These are phyloP conservation scores for Monosporascus sp. DNA, from an alignment of 2,329 filamentous ascomycete genomes.

Conservation along the genomic window DNA sequence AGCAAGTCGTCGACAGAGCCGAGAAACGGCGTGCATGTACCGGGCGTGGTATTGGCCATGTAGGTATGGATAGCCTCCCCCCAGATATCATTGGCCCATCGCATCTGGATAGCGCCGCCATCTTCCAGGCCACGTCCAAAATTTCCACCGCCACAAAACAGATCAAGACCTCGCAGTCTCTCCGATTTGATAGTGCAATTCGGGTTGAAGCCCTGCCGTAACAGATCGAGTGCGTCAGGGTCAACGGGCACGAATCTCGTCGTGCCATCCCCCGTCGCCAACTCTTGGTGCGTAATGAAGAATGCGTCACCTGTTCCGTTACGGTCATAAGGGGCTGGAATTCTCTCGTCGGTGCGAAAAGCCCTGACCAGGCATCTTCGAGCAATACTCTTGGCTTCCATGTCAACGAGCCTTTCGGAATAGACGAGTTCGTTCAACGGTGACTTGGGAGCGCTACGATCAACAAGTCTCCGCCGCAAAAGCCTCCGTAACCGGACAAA, in stretches of 20 bases:
- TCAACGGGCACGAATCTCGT: constrained; percentile 30
- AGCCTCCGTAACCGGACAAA: constrained; percentile 47
- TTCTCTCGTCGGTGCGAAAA: constrained; percentile 36
- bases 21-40: constrained; percentile 49
- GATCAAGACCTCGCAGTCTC: constrained; percentile 57
- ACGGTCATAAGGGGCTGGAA: constrained; percentile 61
- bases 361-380: constrained; percentile 56
- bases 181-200: constrained; percentile 12
- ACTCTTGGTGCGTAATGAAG: constrained; percentile 47
- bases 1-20: constrained; percentile 71
- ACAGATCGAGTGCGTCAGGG: constrained; percentile 16
- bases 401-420: constrained; percentile 20
- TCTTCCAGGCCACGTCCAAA: constrained; percentile 74
- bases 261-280: constrained; percentile 15
- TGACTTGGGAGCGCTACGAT: constrained; percentile 23
- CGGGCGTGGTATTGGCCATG: constrained; percentile 54
- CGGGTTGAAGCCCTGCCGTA: constrained; percentile 55
- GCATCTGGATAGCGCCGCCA: constrained; percentile 58
- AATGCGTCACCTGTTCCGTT: constrained; percentile 63
- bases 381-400: constrained; percentile 38
- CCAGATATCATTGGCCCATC: constrained; percentile 64
- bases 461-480: constrained; percentile 39
- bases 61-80: constrained; percentile 64
- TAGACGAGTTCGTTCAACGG: constrained; percentile 47
- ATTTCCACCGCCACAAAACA: constrained; percentile 76